These are phyloP conservation scores for Cutaneotrichosporon curvatum DNA, from an alignment of 1,284 basidiomycete genomes.

Conservation along the genomic window DNA sequence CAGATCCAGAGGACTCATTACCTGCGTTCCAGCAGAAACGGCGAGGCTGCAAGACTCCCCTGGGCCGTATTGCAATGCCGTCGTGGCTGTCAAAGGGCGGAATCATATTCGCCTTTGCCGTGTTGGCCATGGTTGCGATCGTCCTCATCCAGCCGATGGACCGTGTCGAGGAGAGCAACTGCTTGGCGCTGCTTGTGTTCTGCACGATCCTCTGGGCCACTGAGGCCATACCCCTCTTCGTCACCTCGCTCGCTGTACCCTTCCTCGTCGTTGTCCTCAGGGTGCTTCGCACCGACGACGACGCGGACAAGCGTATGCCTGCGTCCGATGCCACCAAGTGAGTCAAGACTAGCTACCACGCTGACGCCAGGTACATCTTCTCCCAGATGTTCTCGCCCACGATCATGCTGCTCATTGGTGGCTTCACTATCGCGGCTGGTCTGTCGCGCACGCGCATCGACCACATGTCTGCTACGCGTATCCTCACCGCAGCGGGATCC, in stretches of 20 bases:
- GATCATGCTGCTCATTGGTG: slow-evolving; percentile 92
- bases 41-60: slow-evolving; percentile 53
- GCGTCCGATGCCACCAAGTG: slow-evolving; percentile 75
- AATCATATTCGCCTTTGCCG: slow-evolving; percentile 56
- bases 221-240: slow-evolving; percentile 94
- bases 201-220: slow-evolving; percentile 95
- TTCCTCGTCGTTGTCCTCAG: slow-evolving; percentile 79
- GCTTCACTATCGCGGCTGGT: slow-evolving; percentile 97
- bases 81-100: slow-evolving; percentile 57
- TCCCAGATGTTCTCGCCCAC: slow-evolving; percentile 56
- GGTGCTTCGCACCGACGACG: slow-evolving; percentile 65
- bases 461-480: slow-evolving; percentile 84
- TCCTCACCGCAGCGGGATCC: slow-evolving; percentile 83
- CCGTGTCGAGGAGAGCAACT: slow-evolving; percentile 74
- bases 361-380: slow-evolving; percentile 62
- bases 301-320: slow-evolving; percentile 53
- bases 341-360: slow-evolving; percentile 11
- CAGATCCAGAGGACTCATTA: slow-evolving; percentile 51
- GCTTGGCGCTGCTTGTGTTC: slow-evolving; percentile 82
- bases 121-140: slow-evolving; percentile 56
- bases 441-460: slow-evolving; percentile 97
- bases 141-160: slow-evolving; percentile 59
- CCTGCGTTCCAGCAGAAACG: slow-evolving; percentile 50
- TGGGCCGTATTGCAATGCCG: slow-evolving; percentile 53
- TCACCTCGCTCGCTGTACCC: slow-evolving; percentile 86